These are phyloP conservation scores for Chytridium lagenaria DNA, from an alignment of 371 early-diverging fungal species.

Conservation along the genomic window DNA sequence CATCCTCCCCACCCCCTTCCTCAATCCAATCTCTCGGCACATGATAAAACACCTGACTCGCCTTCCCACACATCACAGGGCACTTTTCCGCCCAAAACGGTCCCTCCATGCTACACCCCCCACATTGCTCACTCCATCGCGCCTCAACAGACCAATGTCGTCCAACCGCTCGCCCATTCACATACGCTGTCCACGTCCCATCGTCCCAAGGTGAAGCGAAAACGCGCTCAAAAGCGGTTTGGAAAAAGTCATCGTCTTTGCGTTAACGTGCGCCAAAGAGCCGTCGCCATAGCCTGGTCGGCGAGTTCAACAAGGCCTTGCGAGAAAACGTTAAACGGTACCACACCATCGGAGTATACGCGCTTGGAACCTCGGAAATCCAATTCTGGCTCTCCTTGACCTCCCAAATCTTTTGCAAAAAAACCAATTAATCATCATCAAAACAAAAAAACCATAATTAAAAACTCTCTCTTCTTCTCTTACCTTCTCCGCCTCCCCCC, in stretches of 20 bases:
- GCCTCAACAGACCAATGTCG: slow-evolving; percentile 54
- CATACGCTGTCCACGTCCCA: slow-evolving; percentile 57
- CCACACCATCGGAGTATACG: slow-evolving; percentile 28
- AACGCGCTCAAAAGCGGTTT: slow-evolving; percentile 17
- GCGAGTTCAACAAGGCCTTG: background rate
- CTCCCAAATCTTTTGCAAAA: background rate
- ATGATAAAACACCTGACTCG: slow-evolving; percentile 55
- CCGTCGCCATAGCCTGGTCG: background rate
- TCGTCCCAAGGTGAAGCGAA: slow-evolving; percentile 40
- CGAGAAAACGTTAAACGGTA: slow-evolving; percentile 32
- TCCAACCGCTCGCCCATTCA: slow-evolving; percentile 57
- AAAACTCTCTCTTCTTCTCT: background rate
- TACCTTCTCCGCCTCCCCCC: slow-evolving; percentile 37
- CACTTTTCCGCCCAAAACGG: slow-evolving; percentile 41
- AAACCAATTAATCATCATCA: background rate
- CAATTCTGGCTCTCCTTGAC: background rate
- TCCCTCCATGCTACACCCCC: slow-evolving; percentile 20
- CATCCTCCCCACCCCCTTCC: slow-evolving; percentile 16
- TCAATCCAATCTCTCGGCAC: slow-evolving; percentile 54
- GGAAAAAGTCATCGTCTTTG: background rate
- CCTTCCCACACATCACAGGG: slow-evolving; percentile 46
- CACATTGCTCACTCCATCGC: slow-evolving; percentile 15
- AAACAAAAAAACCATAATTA: slow-evolving; percentile 1
- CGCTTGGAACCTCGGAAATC: background rate
- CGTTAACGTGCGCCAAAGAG: background rate